Conservation (phyloP, 2,329 filamentous ascomycete species). For the Lecanosticta acicola region DNA sequence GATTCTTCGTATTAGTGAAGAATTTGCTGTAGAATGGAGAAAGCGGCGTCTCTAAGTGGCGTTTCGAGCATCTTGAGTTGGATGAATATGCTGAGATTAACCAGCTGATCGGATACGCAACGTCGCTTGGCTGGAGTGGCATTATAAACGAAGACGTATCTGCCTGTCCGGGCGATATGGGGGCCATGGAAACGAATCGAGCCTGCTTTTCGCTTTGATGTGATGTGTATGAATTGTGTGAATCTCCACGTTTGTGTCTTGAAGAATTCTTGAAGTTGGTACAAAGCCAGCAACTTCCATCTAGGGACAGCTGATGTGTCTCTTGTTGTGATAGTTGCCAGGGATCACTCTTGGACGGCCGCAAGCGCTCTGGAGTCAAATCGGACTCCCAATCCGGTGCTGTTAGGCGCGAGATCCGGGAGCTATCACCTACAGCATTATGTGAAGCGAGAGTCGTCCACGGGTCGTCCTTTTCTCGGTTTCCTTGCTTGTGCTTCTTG, state of each 20-base stretch:
- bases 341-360: neutral
- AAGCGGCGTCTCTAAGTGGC: neutral
- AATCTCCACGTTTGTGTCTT: neutral
- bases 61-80: neutral
- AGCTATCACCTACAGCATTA: neutral
- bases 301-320: no score
- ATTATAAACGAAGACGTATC: neutral
- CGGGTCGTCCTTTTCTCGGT: neutral
- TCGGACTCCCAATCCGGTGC: neutral
- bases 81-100: neutral
- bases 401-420: neutral
- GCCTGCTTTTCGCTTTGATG: neutral
- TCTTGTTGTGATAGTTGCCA: neutral
- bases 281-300: neutral
- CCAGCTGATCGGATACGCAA: neutral
- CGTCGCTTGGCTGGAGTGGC: constrained; percentile 1
- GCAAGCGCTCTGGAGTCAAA: neutral
- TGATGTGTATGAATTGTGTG: neutral
- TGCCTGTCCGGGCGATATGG: neutral
- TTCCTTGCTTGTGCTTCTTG: neutral
- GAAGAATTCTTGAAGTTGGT: neutral
- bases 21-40: neutral
- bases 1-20: neutral
- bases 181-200: neutral
- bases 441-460: neutral